phyloP scores from a whole-genome alignment of 192 early-diverging fungal genomes.

The Haplosporangium gracile region DNA sequence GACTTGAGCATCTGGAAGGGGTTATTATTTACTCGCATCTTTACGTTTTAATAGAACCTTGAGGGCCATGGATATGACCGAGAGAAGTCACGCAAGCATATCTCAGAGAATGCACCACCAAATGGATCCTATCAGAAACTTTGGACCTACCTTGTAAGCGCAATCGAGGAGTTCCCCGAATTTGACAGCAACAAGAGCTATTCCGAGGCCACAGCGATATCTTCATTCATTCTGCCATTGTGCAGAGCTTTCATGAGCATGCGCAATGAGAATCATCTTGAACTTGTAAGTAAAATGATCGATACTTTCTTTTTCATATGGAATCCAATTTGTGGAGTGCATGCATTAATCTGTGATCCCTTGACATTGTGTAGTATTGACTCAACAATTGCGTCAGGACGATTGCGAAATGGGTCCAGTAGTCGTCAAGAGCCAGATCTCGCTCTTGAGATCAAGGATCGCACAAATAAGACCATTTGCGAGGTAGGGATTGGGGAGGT shows the following conservation, averaged over 20 bases:
- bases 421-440: no score
- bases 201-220: constrained; percentile 19
- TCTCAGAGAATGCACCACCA: constrained; percentile 11
- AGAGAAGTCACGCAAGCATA: constrained; percentile 17
- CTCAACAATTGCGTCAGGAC: constrained; percentile 20
- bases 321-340: no score
- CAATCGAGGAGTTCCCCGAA: constrained; percentile 24
- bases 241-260: no score
- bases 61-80: constrained; percentile 34
- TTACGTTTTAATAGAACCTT: constrained; percentile 21
- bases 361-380: constrained; percentile 22
- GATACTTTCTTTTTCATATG: constrained; percentile 11
- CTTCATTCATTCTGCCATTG: constrained; percentile 38
- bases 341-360: constrained; percentile 3
- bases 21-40: constrained; percentile 16
- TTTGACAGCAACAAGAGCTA: constrained; percentile 21
- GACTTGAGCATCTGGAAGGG: constrained; percentile 20
- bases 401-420: background rate
- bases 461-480: no score
- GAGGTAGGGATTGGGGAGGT: no score
- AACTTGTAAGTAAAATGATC: constrained; percentile 45
- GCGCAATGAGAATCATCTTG: no score
- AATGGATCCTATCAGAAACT: constrained; percentile 12
- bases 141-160: constrained; percentile 21
- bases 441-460: no score